These are phyloP conservation scores for Aureobasidium subglaciale DNA, from an alignment of 2,329 filamentous ascomycete genomes.

Conservation along the genomic window DNA sequence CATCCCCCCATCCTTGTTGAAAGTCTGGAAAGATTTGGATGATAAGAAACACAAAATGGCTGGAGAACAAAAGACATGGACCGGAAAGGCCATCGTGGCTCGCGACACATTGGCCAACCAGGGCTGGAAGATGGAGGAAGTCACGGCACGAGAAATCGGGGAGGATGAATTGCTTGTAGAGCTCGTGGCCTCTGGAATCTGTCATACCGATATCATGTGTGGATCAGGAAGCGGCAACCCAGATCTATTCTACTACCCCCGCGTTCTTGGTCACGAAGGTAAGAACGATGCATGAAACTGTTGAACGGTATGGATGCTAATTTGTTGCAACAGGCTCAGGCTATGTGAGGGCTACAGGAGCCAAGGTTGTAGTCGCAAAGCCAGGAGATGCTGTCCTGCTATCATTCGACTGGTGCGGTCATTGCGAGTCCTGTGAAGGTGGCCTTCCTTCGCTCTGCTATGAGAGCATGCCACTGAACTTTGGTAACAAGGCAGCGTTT, in stretches of 20 bases:
- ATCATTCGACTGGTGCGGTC: constrained; percentile 41
- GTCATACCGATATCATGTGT: constrained; percentile 48
- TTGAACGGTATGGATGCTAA: not conserved
- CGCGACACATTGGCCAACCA: constrained; percentile 30
- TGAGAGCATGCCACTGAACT: constrained; percentile 43
- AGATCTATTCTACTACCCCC: constrained; percentile 37
- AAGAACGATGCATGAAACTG: not conserved
- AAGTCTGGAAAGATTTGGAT: constrained; percentile 23
- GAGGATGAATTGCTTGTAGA: constrained; percentile 47
- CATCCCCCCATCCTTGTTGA: constrained; percentile 22
- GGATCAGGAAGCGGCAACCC: constrained; percentile 32
- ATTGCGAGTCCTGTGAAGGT: constrained; percentile 43
- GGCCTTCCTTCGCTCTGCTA: constrained; percentile 43
- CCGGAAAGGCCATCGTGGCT: constrained; percentile 33
- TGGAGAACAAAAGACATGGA: constrained; percentile 15
- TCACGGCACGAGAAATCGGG: constrained; percentile 30
- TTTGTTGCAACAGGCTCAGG: constrained; percentile 33
- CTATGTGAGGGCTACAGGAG: constrained; percentile 41
- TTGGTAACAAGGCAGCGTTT: constrained; percentile 28
- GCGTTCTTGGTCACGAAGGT: constrained; percentile 50
- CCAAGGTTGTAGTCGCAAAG: constrained; percentile 35
- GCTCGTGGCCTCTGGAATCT: constrained; percentile 46
- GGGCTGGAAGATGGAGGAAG: constrained; percentile 35
- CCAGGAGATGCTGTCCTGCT: constrained; percentile 42
- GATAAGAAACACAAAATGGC: constrained; percentile 4